These are phyloP conservation scores for Perkinsus marinus DNA, from an alignment of 169 alveolate species.

Conservation along the genomic window DNA sequence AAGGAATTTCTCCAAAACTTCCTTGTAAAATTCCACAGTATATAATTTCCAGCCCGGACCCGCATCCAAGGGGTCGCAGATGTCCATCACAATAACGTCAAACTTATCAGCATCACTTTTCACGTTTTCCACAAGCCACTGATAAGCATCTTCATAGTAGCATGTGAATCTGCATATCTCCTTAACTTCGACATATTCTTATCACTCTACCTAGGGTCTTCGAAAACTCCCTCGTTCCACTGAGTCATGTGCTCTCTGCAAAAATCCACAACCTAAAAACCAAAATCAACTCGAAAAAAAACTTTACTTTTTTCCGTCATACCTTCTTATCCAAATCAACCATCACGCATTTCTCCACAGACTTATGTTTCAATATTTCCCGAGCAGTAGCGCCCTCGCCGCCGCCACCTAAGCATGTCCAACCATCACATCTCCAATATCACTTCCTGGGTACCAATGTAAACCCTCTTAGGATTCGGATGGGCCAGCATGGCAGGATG, in stretches of 20 bases:
- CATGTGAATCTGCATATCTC: neutral
- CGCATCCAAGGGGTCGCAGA: constrained; percentile 11
- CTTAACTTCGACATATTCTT: neutral
- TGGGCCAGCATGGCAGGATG: constrained; percentile 15
- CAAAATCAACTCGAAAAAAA: too few relatives aligned
- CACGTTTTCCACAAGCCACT: neutral
- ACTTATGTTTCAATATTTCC: constrained; percentile 2
- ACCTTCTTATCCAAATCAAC: constrained; percentile 13
- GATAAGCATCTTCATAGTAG: neutral
- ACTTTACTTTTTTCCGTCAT: neutral
- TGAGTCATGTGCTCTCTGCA: constrained; percentile 9
- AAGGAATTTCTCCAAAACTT: neutral
- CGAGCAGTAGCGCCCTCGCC: constrained; percentile 19
- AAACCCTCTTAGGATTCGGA: constrained; percentile 9
- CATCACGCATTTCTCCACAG: constrained; percentile 6
- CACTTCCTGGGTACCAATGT: neutral
- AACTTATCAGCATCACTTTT: constrained; percentile 8
- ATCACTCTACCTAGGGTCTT: constrained; percentile 1
- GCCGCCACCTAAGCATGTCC: constrained; percentile 6
- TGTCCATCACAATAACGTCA: constrained; percentile 15
- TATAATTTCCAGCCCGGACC: constrained; percentile 17
- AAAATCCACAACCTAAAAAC: neutral
- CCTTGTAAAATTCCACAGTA: constrained; percentile 12
- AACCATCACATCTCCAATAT: neutral
- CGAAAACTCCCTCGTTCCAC: constrained; percentile 9